Evolutionary conservation across 148 eudicot species (phyloP).

Genomic region (Vaccinium macrocarpon): DNA sequence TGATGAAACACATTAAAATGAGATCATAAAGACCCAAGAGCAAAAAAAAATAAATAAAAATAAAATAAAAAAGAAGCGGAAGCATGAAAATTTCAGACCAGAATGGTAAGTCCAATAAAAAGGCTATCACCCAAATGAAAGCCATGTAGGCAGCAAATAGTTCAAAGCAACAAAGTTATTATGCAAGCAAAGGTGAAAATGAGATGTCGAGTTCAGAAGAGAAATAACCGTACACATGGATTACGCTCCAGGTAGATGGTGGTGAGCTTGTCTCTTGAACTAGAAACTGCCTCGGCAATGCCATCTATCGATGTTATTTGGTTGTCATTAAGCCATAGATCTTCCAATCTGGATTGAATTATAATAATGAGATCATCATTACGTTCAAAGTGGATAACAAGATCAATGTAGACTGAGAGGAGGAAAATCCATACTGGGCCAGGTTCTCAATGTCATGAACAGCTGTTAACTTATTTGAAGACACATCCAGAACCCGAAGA

Average conservation of each 20-base stretch:
- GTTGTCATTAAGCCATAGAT: constrained; percentile 98
- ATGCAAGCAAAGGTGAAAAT: neutral
- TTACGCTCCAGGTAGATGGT: constrained; percentile 94
- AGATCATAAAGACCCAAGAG: neutral
- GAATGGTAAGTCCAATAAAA: neutral
- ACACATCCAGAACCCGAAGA: constrained; percentile 78
- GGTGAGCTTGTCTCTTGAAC: constrained; percentile 81
- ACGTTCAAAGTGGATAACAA: neutral
- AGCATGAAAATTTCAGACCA: neutral
- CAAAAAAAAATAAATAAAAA: too few relatives aligned
- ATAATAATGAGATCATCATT: constrained; percentile 8
- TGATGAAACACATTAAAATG: neutral
- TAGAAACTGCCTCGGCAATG: constrained; percentile 67
- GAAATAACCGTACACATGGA: constrained; percentile 73
- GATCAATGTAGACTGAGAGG: neutral
- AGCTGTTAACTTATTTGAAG: constrained; percentile 86
- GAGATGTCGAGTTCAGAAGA: neutral
- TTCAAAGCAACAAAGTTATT: neutral
- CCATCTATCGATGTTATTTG: constrained; percentile 69
- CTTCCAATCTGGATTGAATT: constrained; percentile 64
- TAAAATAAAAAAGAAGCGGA: neutral
- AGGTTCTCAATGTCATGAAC: constrained; percentile 68
- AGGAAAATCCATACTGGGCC: constrained; percentile 45
- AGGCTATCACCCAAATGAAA: neutral
- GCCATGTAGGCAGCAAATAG: neutral